Conservation (phyloP, 2,329 filamentous ascomycete genomes). For the Pyrenophora seminiperda region DNA sequence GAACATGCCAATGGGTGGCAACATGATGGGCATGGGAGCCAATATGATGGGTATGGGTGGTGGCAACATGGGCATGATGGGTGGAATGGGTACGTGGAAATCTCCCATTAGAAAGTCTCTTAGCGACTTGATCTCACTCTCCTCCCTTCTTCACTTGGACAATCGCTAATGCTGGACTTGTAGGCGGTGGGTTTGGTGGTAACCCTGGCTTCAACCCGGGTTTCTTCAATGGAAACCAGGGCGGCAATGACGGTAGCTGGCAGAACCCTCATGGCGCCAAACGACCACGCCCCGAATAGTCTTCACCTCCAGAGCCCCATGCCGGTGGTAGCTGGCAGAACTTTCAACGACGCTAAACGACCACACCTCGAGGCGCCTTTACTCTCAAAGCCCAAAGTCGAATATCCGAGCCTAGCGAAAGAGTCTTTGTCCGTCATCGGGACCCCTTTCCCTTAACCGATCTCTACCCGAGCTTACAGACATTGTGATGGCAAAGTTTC, state of each 20-base stretch:
- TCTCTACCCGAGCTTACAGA: too few relatives aligned
- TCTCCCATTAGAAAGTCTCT: constrained; percentile 3
- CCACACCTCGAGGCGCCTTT: background rate
- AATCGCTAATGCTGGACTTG: constrained; percentile 15
- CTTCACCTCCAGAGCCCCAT: background rate
- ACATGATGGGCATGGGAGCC: constrained; percentile 50
- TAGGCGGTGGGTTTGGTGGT: constrained; percentile 60
- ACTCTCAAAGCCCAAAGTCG: too few relatives aligned
- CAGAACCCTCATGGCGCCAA: constrained; percentile 79
- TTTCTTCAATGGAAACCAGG: constrained; percentile 66
- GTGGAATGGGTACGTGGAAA: constrained; percentile 40
- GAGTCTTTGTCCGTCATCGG: too few relatives aligned
- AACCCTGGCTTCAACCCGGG: constrained; percentile 75
- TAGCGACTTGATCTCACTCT: constrained; percentile 4
- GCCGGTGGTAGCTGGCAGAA: background rate
- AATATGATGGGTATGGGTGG: constrained; percentile 43
- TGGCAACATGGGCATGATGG: constrained; percentile 42
- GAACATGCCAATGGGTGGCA: constrained; percentile 47
- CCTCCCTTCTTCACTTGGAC: background rate
- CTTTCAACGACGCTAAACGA: background rate
- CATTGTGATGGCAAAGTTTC: too few relatives aligned
- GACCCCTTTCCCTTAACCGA: too few relatives aligned
- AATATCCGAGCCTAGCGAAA: too few relatives aligned
- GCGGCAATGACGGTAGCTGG: constrained; percentile 66
- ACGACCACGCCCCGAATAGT: constrained; percentile 72